Evolutionary conservation across 306 rosid species (phyloP).

Genomic region (Cucurbita pepo): DNA sequence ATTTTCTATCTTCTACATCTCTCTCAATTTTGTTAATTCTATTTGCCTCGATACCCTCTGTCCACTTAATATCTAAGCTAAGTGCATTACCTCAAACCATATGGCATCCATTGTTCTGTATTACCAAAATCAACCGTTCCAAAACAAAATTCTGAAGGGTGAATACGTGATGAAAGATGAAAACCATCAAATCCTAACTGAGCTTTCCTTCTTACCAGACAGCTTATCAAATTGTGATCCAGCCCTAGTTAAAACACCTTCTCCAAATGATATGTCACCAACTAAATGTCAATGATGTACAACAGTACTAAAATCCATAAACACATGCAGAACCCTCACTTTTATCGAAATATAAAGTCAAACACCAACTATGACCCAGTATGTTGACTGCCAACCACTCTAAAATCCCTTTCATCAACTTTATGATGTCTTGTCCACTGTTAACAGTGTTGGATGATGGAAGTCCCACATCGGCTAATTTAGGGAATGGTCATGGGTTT

Average conservation of each 20-base stretch:
- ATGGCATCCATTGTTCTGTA: not conserved
- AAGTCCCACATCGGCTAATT: too few species aligned
- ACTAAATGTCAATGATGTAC: not conserved
- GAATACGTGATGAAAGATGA: not conserved
- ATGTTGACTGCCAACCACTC: not conserved
- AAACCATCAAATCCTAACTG: not conserved
- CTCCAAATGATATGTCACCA: not conserved
- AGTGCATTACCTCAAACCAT: not conserved
- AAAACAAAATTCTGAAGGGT: not conserved
- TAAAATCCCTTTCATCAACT: not conserved
- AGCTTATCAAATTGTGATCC: not conserved
- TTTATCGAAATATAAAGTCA: not conserved
- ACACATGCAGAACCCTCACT: not conserved
- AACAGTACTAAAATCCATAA: not conserved
- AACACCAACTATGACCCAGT: not conserved
- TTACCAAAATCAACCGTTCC: not conserved
- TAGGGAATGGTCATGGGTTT: too few species aligned
- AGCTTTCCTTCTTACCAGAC: not conserved
- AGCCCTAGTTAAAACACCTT: not conserved
- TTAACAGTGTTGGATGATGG: too few species aligned
- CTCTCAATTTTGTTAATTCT: not conserved
- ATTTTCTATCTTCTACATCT: too few species aligned
- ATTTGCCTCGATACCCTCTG: not conserved
- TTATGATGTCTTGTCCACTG: not conserved
- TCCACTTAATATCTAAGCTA: not conserved